A percentile compares a stretch with the other conserved stretches of the same genome.
These are phyloP conservation scores for Usnea hakonensis DNA, from an alignment of 495 filamentous ascomycete genomes.

Conservation along the genomic window DNA sequence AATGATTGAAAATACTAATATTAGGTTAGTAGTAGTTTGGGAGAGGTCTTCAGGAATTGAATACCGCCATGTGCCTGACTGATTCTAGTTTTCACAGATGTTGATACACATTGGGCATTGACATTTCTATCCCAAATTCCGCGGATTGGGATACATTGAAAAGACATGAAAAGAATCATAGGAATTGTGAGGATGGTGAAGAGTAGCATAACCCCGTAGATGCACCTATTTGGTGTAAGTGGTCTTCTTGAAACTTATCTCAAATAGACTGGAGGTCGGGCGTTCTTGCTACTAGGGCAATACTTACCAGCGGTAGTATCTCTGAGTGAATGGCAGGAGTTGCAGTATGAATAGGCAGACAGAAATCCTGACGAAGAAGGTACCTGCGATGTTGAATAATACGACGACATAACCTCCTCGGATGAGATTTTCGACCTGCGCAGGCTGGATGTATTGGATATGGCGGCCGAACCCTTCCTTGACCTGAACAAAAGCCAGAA, in stretches of 20 bases:
- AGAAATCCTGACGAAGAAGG: neutral
- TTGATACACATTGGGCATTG: neutral
- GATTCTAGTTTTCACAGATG: neutral
- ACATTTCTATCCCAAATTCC: neutral
- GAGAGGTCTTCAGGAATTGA: neutral
- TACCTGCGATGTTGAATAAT: neutral
- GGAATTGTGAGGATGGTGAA: neutral
- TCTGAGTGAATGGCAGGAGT: neutral
- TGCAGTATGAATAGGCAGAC: slow-evolving; percentile 2
- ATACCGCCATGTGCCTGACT: neutral
- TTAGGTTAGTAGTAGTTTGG: neutral
- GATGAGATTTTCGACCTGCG: neutral
- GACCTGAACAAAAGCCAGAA: neutral
- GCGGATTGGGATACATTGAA: neutral
- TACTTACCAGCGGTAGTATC: neutral
- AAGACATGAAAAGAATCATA: neutral
- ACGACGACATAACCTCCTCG: neutral
- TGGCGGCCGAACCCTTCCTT: neutral
- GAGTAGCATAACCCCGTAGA: neutral
- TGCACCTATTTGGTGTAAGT: neutral
- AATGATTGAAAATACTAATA: neutral
- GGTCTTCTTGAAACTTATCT: neutral
- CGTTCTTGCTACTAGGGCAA: neutral
- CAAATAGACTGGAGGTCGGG: neutral
- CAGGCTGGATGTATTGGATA: neutral